Evolutionary conservation across 331 rosid genomes (phyloP), one percentile per base, ranked within the genome.

Genomic region (Stylosanthes scabra): DNA sequence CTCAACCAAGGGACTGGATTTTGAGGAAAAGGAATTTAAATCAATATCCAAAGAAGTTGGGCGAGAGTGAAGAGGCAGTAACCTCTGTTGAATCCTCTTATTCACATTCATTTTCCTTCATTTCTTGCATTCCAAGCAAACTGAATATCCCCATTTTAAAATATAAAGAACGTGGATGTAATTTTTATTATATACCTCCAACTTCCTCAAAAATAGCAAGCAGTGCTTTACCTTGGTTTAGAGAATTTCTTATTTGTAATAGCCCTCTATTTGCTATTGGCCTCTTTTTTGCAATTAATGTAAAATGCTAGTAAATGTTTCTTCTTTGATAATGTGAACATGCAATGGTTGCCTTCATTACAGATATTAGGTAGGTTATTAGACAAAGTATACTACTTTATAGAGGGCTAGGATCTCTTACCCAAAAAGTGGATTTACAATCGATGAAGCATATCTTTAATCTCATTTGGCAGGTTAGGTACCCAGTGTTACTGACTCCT

Each of bases 401-500:
- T 61, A 52, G 57, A 37, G 52, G 5, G 66, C 52, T 8, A 11
- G 58, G 61, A 50, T 42, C 71, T n/a, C 31, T 68, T 62, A 63
- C 80, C 14, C 64, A 57, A 79, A 77, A 79, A 44, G 56, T 78
- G 46, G 63, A 59, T 28, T 71, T 10, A 70, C 59, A 56, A 46
- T 70, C 74, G 52, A 59, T 68, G 78, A 81, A 67, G 45, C 66
- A 59, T 70, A 11, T 75, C 59, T 41, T 11, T 78, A 78, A 68
- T 74, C 71, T 79, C 54, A 60, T 87, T 80, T 82, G 87, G 63
- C 92, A 95, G 99, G 91, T 95, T 68, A 90, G 99, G 80, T 95
- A 92, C 85, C 99, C 99, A 45, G 99, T 92, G 65, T 83, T 95
- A 77, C 78, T 95, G 80, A 92, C 96, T 78, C 99, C 99, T 45